A percentile compares a stretch with the other conserved stretches of the same genome.
Evolutionary conservation across 805 yeast species (phyloP).

Genomic region (Cyberlindnera bimundalis): DNA sequence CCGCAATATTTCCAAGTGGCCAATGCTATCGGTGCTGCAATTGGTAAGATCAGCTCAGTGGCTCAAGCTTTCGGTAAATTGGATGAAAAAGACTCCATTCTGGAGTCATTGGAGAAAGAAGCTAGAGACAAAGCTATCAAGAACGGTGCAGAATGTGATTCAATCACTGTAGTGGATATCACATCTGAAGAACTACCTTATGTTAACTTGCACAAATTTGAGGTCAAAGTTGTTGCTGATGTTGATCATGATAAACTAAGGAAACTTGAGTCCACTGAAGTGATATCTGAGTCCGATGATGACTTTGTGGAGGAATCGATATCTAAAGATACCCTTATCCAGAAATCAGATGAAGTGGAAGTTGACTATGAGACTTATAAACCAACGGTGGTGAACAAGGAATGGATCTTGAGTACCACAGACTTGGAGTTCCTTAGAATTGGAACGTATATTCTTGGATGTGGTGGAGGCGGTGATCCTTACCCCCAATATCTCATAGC

Average conservation of each 20-base stretch:
- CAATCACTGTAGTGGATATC: slow-evolving; percentile 29
- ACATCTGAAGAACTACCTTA: slow-evolving; percentile 32
- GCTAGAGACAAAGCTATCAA: slow-evolving; percentile 24
- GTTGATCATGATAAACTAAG: slow-evolving; percentile 35
- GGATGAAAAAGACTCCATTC: slow-evolving; percentile 19
- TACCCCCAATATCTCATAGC: slow-evolving; percentile 38
- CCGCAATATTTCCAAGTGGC: slow-evolving; percentile 45
- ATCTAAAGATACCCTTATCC: slow-evolving; percentile 13
- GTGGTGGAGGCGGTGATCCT: slow-evolving; percentile 54
- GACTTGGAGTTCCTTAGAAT: slow-evolving; percentile 41
- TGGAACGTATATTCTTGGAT: slow-evolving; percentile 46
- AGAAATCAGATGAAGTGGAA: slow-evolving; percentile 2
- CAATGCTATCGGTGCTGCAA: slow-evolving; percentile 51
- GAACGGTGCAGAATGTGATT: slow-evolving; percentile 27
- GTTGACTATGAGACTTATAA: slow-evolving; percentile 23
- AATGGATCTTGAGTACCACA: slow-evolving; percentile 33
- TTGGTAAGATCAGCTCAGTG: slow-evolving; percentile 39
- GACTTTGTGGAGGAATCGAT: slow-evolving; percentile 9
- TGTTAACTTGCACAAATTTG: slow-evolving; percentile 33
- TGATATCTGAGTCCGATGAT: not conserved
- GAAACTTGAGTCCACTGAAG: slow-evolving; percentile 5
- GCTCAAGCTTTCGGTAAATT: slow-evolving; percentile 23
- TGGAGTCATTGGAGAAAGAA: slow-evolving; percentile 23
- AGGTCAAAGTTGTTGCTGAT: slow-evolving; percentile 41
- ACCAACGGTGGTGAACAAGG: slow-evolving; percentile 31